These are phyloP conservation scores for Petasospora fabianii DNA, from an alignment of 1,139 yeast species.

Conservation along the genomic window DNA sequence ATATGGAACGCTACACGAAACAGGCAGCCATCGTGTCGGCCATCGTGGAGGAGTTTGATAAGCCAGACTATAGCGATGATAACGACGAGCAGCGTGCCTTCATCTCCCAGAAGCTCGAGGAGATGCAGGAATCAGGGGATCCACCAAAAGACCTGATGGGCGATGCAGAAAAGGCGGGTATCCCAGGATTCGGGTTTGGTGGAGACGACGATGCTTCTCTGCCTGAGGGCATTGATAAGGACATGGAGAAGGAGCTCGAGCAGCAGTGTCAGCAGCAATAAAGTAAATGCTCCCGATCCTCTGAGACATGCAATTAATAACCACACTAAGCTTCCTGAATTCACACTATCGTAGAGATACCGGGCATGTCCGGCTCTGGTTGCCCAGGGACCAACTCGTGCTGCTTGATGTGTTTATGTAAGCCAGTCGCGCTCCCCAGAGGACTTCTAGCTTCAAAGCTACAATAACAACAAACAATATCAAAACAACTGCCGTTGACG, in stretches of 20 bases:
- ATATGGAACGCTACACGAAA: conserved; percentile 46
- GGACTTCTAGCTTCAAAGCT: no score
- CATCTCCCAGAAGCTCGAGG: conserved; percentile 57
- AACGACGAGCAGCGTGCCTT: conserved; percentile 48
- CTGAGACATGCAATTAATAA: no score
- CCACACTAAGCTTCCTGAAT: no score
- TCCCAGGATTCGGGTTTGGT: conserved; percentile 47
- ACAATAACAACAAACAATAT: no score
- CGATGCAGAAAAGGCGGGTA: conserved; percentile 46
- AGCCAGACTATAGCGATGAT: conserved; percentile 49
- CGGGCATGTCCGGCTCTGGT: no score
- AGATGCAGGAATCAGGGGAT: conserved; percentile 78
- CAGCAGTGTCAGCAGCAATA: conserved; percentile 22
- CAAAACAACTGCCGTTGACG: no score
- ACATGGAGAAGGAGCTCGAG: conserved; percentile 38
- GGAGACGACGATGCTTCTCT: conserved; percentile 35
- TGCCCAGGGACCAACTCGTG: no score
- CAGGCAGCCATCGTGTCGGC: conserved; percentile 54
- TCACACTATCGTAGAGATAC: no score
- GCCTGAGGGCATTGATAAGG: conserved; percentile 34
- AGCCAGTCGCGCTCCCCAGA: no score
- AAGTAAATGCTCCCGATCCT: not conserved
- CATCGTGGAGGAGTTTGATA: conserved; percentile 57
- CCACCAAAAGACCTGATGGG: conserved; percentile 83
- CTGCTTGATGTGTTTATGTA: no score